Evolutionary conservation across 768 basidiomycete species (phyloP).

Genomic region (Gyrodon lividus): DNA sequence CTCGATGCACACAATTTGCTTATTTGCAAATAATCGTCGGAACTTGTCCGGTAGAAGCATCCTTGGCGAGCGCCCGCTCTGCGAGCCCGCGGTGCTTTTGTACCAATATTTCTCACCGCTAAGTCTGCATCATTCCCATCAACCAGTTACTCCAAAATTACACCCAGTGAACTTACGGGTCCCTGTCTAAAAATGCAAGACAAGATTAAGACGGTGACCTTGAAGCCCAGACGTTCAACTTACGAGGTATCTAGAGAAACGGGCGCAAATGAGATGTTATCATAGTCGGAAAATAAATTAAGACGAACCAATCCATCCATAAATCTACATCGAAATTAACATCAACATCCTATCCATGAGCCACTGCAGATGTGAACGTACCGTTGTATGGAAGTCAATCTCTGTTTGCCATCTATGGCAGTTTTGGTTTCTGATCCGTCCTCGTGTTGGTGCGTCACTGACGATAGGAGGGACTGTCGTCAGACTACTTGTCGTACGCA

Average conservation of each 20-base stretch:
- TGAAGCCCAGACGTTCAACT: constrained; percentile 12
- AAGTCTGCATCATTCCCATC: constrained; percentile 8
- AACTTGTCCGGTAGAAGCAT: constrained; percentile 53
- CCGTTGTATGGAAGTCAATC: constrained; percentile 72
- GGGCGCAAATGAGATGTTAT: constrained; percentile 5
- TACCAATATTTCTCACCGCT: constrained; percentile 52
- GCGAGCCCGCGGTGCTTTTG: constrained; percentile 26
- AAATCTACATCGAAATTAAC: constrained; percentile 41
- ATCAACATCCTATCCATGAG: background rate
- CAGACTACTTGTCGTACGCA: background rate
- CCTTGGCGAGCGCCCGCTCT: constrained; percentile 18
- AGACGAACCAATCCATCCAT: constrained; percentile 64
- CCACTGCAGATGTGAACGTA: constrained; percentile 29
- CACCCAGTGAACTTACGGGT: constrained; percentile 40
- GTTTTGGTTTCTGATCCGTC: constrained; percentile 67
- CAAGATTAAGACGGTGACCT: background rate
- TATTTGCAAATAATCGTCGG: constrained; percentile 60
- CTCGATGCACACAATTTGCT: constrained; percentile 82
- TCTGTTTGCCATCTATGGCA: constrained; percentile 81
- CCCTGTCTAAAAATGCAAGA: constrained; percentile 33
- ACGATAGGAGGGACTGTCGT: constrained; percentile 6
- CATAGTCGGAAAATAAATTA: background rate
- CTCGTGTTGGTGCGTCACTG: constrained; percentile 49
- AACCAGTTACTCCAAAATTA: background rate
- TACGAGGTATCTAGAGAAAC: constrained; percentile 53